These are phyloP conservation scores for Salicornia ramosissima DNA, from an alignment of 148 eudicot species.

Conservation along the genomic window DNA sequence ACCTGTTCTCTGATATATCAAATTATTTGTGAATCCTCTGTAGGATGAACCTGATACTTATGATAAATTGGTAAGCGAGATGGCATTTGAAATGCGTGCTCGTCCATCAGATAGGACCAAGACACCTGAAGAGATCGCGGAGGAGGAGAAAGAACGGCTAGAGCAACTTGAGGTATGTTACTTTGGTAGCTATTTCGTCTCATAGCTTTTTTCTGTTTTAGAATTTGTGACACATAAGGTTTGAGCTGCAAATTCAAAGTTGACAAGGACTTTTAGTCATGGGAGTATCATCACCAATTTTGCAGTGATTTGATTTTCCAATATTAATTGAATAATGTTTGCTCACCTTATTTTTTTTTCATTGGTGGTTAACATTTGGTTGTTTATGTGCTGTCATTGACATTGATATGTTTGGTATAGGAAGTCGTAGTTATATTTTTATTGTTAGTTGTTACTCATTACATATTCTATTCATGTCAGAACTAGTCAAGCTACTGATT, in stretches of 20 bases:
- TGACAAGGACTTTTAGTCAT: neutral
- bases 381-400: neutral
- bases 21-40: constrained; percentile 14
- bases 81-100: constrained; percentile 75
- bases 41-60: constrained; percentile 85
- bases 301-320: neutral
- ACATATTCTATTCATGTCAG: neutral
- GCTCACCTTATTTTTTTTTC: neutral
- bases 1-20: too few species aligned
- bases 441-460: neutral
- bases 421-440: neutral
- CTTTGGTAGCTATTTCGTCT: neutral
- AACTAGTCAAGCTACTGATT: neutral
- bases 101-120: constrained; percentile 90
- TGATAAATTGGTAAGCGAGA: constrained; percentile 67
- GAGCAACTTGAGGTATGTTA: constrained; percentile 74
- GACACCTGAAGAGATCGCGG: constrained; percentile 89
- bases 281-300: too few species aligned
- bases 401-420: neutral
- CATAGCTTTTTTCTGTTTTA: neutral
- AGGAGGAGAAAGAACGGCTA: constrained; percentile 86
- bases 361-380: neutral
- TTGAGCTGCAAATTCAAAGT: neutral
- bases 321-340: neutral
- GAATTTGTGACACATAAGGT: neutral